A percentile compares a stretch with the other conserved stretches of the same genome.
These are phyloP conservation scores for Effrenium voratum DNA, from an alignment of 73 alveolate species.

Conservation along the genomic window DNA sequence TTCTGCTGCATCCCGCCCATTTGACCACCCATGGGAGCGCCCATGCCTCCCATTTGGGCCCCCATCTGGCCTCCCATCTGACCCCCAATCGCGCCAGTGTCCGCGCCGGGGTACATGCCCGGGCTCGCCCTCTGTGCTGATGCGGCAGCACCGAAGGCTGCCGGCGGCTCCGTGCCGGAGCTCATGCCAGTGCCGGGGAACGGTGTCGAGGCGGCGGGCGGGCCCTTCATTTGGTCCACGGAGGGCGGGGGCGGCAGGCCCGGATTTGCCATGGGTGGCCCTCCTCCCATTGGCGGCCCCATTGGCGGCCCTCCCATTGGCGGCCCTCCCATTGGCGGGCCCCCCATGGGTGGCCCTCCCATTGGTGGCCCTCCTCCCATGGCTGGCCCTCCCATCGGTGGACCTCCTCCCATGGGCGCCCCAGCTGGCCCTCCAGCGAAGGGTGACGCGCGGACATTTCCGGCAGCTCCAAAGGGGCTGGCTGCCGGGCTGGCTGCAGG, in stretches of 20 bases:
- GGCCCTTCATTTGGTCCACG: conserved; percentile 45
- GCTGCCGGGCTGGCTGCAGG: conserved; percentile 18
- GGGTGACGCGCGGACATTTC: conserved; percentile 76
- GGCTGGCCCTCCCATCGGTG: conserved; percentile 23
- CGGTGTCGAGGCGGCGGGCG: conserved; percentile 29
- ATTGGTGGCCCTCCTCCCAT: conserved; percentile 28
- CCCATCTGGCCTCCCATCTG: not conserved
- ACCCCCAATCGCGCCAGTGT: conserved; percentile 44
- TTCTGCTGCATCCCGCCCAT: conserved; percentile 35
- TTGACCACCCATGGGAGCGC: conserved; percentile 18
- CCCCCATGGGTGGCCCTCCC: conserved; percentile 43
- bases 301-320: conserved; percentile 66
- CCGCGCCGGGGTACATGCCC: conserved; percentile 10
- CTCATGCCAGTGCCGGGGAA: conserved; percentile 79
- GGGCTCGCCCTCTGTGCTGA: conserved; percentile 28
- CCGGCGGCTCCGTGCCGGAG: conserved; percentile 58
- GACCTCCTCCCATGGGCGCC: not conserved
- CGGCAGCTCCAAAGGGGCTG: conserved; percentile 78
- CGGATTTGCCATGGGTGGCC: conserved; percentile 38
- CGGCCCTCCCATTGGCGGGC: conserved; percentile 74
- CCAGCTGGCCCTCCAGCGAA: conserved; percentile 71
- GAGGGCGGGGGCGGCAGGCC: not conserved
- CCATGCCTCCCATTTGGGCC: too few species aligned
- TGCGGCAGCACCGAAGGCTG: conserved; percentile 85
- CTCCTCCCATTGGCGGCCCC: conserved; percentile 26